Base-by-base conservation (phyloP, 2,329 filamentous ascomycete genomes). In the Talaromyces albobiverticillius region DNA sequence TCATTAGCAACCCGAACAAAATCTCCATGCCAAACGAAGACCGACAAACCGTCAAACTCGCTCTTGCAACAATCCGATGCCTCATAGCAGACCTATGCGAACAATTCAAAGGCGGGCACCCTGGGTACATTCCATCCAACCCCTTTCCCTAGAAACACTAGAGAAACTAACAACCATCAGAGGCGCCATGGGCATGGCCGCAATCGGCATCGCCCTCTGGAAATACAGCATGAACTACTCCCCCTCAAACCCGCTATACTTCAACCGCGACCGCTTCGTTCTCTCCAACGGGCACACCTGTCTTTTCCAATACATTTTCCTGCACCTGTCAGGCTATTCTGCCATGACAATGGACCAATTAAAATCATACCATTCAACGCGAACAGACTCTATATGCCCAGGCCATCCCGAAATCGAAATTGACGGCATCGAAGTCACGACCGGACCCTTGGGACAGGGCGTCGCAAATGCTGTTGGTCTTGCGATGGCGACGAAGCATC, bases 31-130 rank as follows among this genome's bases (percentile, higher is more conserved):
- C 45, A 8, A 16, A 10, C 22, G 26, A 51, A 43, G 49, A 51
- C 16, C 49, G 31, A 20, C 20, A 51, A 25, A 36, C 23, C 6
- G 45, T 51, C n/a, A 77, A 83, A 46, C 64, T 80, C 18, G 81
- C 85, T 2, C 68, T 88, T 48, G 79, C 77, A 60, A 81, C 80
- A 5, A 86, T 87, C 63, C 76, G 85, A 52, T 72, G 81, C 47
- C 70, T 88, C 26, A 84, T 88, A 55, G 83, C 85, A 42, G 86
- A 89, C 64, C 70, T 89, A 3, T 88, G 84, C 62, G 79, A 88
- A 65, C 85, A 88, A 59, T 89, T 87, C 68, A 82, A 82, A 58
- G 84, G 84, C 32, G 86, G 86, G 0, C 86, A 88, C 63, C 85
- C 85, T 16, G 85, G 85, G 81, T 85, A 73, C 16, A 11, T 20